phyloP scores from a whole-genome alignment of 768 basidiomycete genomes.

The Psilocybe cubensis region DNA sequence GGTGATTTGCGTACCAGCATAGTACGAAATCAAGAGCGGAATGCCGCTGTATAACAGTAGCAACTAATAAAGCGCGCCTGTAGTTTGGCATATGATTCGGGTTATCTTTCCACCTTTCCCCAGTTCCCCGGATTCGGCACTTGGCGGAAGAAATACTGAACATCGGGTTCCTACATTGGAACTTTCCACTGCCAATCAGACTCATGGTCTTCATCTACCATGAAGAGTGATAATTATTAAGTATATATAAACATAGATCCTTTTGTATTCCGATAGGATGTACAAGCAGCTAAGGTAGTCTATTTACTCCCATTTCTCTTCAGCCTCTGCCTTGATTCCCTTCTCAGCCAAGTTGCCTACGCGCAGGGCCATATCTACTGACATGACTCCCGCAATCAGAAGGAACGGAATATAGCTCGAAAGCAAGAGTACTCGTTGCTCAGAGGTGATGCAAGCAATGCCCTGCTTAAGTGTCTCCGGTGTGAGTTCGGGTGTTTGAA shows the following conservation, averaged over 20 bases:
- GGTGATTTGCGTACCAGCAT: conserved; percentile 19
- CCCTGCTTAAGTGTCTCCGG: conserved; percentile 24
- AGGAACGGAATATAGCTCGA: conserved; percentile 79
- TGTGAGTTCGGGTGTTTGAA: conserved; percentile 51
- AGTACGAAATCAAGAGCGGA: conserved; percentile 4
- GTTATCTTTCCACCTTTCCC: neutral
- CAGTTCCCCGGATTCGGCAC: neutral
- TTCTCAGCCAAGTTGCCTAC: conserved; percentile 32
- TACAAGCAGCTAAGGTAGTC: neutral
- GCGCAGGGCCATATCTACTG: conserved; percentile 68
- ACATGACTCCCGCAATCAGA: conserved; percentile 70
- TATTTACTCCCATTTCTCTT: conserved; percentile 25
- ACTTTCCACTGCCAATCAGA: no score
- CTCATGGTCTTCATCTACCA: no score
- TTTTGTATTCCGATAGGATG: neutral
- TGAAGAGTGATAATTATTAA: no score
- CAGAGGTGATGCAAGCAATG: conserved; percentile 43
- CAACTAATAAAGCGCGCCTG: neutral
- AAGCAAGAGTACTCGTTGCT: conserved; percentile 62
- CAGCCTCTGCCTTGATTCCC: conserved; percentile 27
- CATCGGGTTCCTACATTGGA: neutral
- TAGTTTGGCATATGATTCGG: neutral
- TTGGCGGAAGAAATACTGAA: neutral
- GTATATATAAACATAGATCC: neutral
- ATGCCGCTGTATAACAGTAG: neutral